A percentile compares a stretch with the other conserved stretches of the same genome.
These are phyloP conservation scores for Phialocephala subalpina DNA, from an alignment of 2,329 filamentous ascomycete species.

Conservation along the genomic window DNA sequence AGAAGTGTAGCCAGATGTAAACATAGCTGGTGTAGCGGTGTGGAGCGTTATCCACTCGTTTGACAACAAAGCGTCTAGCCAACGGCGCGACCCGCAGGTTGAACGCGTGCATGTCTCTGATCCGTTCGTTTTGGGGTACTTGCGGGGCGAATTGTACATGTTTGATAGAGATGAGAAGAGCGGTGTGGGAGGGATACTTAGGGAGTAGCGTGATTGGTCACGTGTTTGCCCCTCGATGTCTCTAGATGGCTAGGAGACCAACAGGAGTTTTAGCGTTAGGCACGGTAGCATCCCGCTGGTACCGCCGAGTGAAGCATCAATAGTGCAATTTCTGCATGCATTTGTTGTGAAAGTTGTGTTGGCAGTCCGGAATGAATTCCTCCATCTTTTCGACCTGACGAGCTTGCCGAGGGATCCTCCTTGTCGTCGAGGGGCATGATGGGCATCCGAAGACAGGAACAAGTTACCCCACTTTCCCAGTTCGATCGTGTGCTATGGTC, in stretches of 20 bases:
- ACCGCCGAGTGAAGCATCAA: not conserved
- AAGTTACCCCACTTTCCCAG: not conserved
- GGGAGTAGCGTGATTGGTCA: constrained; percentile 17
- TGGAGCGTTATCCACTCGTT: constrained; percentile 28
- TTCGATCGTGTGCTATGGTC: not conserved
- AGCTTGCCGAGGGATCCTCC: not conserved
- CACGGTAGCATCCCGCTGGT: not conserved
- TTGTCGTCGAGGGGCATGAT: not conserved
- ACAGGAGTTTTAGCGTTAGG: not conserved
- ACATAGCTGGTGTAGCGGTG: constrained; percentile 31
- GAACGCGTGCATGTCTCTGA: constrained; percentile 36
- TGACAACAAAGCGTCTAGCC: constrained; percentile 35
- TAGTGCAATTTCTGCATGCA: constrained; percentile 9
- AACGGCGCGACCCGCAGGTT: constrained; percentile 38
- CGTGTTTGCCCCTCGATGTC: constrained; percentile 16
- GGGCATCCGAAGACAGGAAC: constrained; percentile 3
- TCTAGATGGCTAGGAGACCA: not conserved
- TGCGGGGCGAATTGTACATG: constrained; percentile 25
- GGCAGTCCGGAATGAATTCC: constrained; percentile 7
- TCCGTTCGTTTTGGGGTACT: constrained; percentile 29
- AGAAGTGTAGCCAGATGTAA: constrained; percentile 18
- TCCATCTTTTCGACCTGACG: not conserved
- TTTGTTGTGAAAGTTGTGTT: constrained; percentile 11
- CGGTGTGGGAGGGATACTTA: constrained; percentile 37
- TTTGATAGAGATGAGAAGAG: constrained; percentile 23